Evolutionary conservation across 768 basidiomycete genomes (phyloP), one percentile per base, ranked within the genome.

Genomic region (Dioszegia aurantiaca): DNA sequence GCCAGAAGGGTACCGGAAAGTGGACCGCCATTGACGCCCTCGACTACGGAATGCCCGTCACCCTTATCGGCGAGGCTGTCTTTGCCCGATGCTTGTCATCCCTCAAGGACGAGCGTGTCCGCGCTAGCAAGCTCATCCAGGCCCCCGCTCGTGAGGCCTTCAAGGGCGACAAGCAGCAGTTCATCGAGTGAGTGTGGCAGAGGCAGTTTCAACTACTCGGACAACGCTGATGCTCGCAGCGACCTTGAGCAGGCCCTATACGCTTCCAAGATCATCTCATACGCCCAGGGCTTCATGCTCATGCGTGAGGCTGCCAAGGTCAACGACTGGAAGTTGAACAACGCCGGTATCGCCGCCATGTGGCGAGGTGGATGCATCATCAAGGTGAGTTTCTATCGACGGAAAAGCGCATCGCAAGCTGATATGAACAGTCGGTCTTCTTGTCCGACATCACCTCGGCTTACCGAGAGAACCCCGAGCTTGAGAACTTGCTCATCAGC

Each of bases 311-410:
- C 92, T 48, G 95, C 93, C 42, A 90, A 90, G 78, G 92, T 95
- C 83, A 77, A 79, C 76, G 65, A 66, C 64, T 99, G 94, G 94
- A 85, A 88, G 78, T 81, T 99, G 77, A 97, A 98, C 83, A 94
- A 94, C 77, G 87, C 92, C 69, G 93, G 92, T 61, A 98, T 99
- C 74, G 95, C 95, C 31, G 85, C 83, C 68, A 99, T 99, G 92
- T 99, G 95, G 95, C 90, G 94, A 72, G 95, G 95, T 66, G 95
- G 95, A 66, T 98, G 94, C 79, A 99, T 99, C 79, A 98, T 99
- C 83, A 94, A 94, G 84, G 88, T 85, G 58, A 63, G 62, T 41
- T 52, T 41, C 31, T 10, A 37, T 26, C 8, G 21, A 10, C 37
- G 17, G 23, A 14, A 51, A 3, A 9, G 2, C n/a, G 21, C 2